Percentiles rank a stretch among this genome's conserved stretches.
Evolutionary conservation across 768 basidiomycete genomes (phyloP).

Genomic region (Favolaschia claudopus): DNA sequence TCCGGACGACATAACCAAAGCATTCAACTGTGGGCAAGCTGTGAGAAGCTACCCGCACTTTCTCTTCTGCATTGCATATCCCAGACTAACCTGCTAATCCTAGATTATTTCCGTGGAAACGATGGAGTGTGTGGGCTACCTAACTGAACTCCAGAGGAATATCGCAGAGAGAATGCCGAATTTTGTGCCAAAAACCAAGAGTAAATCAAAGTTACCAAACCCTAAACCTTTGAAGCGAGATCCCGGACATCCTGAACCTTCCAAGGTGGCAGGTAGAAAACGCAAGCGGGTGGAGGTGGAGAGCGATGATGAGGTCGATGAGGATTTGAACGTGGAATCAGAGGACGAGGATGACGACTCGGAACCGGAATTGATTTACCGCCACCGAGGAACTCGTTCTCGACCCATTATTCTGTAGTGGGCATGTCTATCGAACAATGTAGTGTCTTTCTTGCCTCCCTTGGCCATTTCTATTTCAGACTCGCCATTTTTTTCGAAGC

Average conservation of each 20-base stretch:
- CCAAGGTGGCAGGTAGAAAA: not conserved
- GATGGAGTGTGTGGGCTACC: conserved; percentile 5
- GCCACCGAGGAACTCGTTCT: conserved; percentile 4
- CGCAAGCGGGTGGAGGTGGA: conserved; percentile 7
- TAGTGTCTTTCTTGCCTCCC: not conserved
- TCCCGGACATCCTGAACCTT: too few species aligned
- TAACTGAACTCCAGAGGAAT: conserved; percentile 1
- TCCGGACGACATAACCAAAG: conserved; percentile 4
- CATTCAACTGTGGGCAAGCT: conserved; percentile 9
- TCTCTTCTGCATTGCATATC: not conserved
- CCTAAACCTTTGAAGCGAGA: not conserved
- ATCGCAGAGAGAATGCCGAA: conserved; percentile 1
- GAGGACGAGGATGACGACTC: not conserved
- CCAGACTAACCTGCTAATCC: not conserved
- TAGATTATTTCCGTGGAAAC: conserved; percentile 2
- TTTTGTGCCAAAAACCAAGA: conserved; percentile 7
- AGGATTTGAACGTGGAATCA: not conserved
- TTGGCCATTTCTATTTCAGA: not conserved
- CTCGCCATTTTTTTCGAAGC: conserved; percentile 1
- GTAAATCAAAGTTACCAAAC: not conserved
- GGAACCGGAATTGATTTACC: conserved; percentile 6
- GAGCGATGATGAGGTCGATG: not conserved
- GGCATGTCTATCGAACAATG: not conserved
- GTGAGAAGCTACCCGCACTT: not conserved
- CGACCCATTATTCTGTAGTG: not conserved